Base-by-base conservation (phyloP, 1,284 basidiomycete genomes). In the Volvariella volvacea region DNA sequence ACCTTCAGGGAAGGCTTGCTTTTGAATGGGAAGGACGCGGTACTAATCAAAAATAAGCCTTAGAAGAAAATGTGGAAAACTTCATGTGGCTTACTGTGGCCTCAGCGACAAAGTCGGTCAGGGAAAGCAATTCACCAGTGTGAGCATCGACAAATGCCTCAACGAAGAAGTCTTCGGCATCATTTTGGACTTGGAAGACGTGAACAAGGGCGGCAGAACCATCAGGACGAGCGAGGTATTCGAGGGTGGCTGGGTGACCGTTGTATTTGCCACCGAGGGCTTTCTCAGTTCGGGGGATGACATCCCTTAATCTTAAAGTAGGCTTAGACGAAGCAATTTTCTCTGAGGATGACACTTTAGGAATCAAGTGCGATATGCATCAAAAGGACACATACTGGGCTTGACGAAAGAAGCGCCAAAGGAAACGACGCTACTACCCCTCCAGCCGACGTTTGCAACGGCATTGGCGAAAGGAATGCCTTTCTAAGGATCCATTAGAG, bases 81-180 rank as follows among this genome's bases (percentile, higher is more conserved):
- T 20, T n/a, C n/a, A n/a, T 22, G 21, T 22, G 15, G 62, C 70
- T 48, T 46, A 73, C 70, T 22, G 66, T 62, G 14, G 66, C 65
- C 36, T 69, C 60, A 25, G 66, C 55, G 22, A 71, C 67, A 46
- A 74, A 83, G 55, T 81, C 76, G 39, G 72, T 73, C 25, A 79
- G 64, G 22, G 70, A 66, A 10, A 78, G n/a, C n/a, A n/a, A n/a
- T n/a, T n/a, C n/a, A n/a, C n/a, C n/a, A n/a, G n/a, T n/a, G n/a
- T n/a, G n/a, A 52, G 15, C 76, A 50, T 82, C 78, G 39, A 82
- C 72, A 54, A 76, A 80, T 1, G 78, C 80, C 61, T 83, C 78
- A 54, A 74, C 72, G 79, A 78, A 83, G 22, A 71, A 68, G 40
- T 74, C 70, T 21, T 67, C 61, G 50, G 61, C 63, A 19, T 71